Evolutionary conservation across 805 yeast genomes (phyloP).

Genomic region (Clavispora asparagi): DNA sequence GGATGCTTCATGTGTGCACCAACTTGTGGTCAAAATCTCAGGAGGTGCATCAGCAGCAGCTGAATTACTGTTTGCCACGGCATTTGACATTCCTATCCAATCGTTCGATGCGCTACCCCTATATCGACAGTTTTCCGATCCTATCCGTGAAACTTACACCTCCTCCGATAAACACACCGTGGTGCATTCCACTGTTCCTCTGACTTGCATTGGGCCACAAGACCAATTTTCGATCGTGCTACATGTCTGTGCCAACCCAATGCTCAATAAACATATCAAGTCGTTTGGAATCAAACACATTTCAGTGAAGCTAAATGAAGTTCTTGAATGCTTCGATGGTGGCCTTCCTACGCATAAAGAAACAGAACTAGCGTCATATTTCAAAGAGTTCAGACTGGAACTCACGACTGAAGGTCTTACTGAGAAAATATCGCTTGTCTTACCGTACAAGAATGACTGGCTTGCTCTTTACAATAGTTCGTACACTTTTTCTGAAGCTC

Average conservation of each 20-base stretch:
- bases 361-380: conserved; percentile 29
- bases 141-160: conserved; percentile 37
- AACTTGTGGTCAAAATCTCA: conserved; percentile 35
- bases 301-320: conserved; percentile 46
- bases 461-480: conserved; percentile 7
- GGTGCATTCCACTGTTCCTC: conserved; percentile 43
- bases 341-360: conserved; percentile 47
- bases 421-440: conserved; percentile 19
- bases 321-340: conserved; percentile 49
- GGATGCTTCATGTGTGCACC: conserved; percentile 45
- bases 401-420: conserved; percentile 25
- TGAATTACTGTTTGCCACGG: conserved; percentile 26
- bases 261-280: conserved; percentile 24
- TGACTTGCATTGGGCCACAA: conserved; percentile 53
- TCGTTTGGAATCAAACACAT: conserved; percentile 40
- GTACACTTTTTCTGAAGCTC: neutral
- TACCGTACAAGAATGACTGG: conserved; percentile 35
- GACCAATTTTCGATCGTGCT: conserved; percentile 41
- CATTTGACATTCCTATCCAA: conserved; percentile 51
- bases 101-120: conserved; percentile 54
- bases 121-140: conserved; percentile 50
- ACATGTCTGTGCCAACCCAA: conserved; percentile 37
- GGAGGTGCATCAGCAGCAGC: conserved; percentile 26
- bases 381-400: conserved; percentile 19
- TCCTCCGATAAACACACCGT: conserved; percentile 47